Evolutionary conservation across 2,329 filamentous ascomycete genomes (phyloP).

Genomic region (Fusarium tricinctum): DNA sequence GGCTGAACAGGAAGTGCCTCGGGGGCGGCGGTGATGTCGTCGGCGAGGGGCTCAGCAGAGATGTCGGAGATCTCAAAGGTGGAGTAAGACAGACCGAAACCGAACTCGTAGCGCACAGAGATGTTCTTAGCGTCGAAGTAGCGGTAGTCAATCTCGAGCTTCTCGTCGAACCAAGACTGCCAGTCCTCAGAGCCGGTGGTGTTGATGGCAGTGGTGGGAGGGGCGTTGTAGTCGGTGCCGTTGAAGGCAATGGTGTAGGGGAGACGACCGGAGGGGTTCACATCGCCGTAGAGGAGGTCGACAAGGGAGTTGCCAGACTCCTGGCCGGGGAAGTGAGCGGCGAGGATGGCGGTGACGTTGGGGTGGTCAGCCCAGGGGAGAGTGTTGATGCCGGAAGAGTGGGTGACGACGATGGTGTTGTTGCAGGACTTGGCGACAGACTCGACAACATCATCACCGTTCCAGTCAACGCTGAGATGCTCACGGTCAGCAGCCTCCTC

Average conservation of each 20-base stretch:
- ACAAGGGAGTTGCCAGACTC: conserved; percentile 77
- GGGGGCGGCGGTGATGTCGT: conserved; percentile 49
- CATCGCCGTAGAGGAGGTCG: conserved; percentile 76
- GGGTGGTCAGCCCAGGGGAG: conserved; percentile 77
- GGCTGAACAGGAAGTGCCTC: conserved; percentile 55
- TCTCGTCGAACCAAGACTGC: conserved; percentile 70
- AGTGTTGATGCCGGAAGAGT: conserved; percentile 77
- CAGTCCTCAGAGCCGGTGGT: conserved; percentile 57
- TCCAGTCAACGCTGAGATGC: conserved; percentile 68
- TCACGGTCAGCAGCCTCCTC: conserved; percentile 73
- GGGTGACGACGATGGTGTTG: conserved; percentile 76
- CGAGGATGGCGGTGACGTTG: conserved; percentile 75
- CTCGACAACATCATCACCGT: conserved; percentile 73
- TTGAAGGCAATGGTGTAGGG: conserved; percentile 79
- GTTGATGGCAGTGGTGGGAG: conserved; percentile 56
- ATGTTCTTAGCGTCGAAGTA: conserved; percentile 73
- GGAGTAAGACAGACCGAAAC: conserved; percentile 78
- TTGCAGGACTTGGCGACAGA: conserved; percentile 72
- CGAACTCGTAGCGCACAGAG: conserved; percentile 74
- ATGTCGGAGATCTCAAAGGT: conserved; percentile 66
- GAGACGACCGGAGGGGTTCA: conserved; percentile 76
- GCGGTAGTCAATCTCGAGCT: conserved; percentile 77
- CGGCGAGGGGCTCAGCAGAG: conserved; percentile 37
- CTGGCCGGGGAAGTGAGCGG: conserved; percentile 79
- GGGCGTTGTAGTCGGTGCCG: conserved; percentile 62